Evolutionary conservation across 139 green algal genomes (phyloP).

Genomic region (Trebouxia sp.): DNA sequence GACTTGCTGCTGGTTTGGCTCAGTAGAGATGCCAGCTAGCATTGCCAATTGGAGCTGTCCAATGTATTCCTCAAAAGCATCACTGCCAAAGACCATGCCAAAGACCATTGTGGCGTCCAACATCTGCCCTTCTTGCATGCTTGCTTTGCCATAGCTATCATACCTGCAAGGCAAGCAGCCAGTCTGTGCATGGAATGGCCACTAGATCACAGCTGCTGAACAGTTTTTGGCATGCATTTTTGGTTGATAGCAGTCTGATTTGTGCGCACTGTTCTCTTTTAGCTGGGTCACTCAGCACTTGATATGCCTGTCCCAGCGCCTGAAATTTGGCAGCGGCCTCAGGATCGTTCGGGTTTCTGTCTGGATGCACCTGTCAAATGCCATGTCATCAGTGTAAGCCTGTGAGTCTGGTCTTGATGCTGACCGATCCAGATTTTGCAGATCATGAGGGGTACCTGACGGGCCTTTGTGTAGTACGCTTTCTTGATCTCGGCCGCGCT

Average conservation of each 20-base stretch:
- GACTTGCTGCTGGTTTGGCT: background rate
- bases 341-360: constrained; percentile 84
- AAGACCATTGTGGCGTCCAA: constrained; percentile 56
- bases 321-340: constrained; percentile 59
- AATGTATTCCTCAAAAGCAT: constrained; percentile 57
- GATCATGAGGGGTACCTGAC: constrained; percentile 42
- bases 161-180: constrained; percentile 25
- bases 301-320: constrained; percentile 55
- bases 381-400: too few species aligned
- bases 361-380: constrained; percentile 53
- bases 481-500: constrained; percentile 77
- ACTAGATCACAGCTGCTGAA: too few species aligned
- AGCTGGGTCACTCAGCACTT: constrained; percentile 50
- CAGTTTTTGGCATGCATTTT: too few species aligned
- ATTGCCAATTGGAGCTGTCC: constrained; percentile 23
- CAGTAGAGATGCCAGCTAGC: background rate
- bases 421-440: too few species aligned
- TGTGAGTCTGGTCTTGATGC: too few species aligned
- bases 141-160: constrained; percentile 41
- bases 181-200: background rate
- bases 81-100: constrained; percentile 53
- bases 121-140: constrained; percentile 26
- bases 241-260: background rate
- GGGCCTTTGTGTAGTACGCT: constrained; percentile 83
- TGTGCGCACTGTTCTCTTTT: constrained; percentile 30